Evolutionary conservation across 768 basidiomycete species (phyloP).

Genomic region (Lactarius quietus): DNA sequence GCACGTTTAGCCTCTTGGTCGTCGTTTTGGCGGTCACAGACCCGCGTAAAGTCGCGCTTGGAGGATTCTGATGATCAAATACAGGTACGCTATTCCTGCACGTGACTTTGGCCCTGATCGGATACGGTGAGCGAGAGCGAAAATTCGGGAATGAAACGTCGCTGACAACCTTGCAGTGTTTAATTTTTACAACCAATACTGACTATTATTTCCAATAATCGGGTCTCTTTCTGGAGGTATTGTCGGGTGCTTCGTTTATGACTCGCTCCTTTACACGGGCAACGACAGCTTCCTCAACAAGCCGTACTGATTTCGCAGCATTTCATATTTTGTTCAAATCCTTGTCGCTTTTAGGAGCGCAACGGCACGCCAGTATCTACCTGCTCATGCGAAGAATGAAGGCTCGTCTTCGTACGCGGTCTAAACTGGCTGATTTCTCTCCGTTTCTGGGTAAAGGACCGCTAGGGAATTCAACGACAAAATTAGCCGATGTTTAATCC

Average conservation of each 20-base stretch:
- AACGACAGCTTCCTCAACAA: conserved; percentile 50
- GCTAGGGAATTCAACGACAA: neutral
- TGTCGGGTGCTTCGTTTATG: conserved; percentile 52
- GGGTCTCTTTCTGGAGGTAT: conserved; percentile 57
- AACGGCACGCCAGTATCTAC: no score
- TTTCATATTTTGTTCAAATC: neutral
- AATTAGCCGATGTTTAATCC: neutral
- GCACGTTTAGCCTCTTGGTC: conserved; percentile 50
- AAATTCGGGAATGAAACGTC: neutral
- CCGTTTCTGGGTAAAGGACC: neutral
- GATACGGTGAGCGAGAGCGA: conserved; percentile 40
- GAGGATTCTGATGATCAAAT: neutral
- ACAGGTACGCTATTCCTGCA: conserved; percentile 60
- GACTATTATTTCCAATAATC: conserved; percentile 65
- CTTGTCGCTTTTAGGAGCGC: neutral
- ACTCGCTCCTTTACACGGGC: conserved; percentile 53
- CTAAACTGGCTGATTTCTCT: neutral
- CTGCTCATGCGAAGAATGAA: neutral
- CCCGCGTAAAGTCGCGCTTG: conserved; percentile 34
- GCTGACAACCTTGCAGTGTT: conserved; percentile 31
- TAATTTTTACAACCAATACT: conserved; percentile 54
- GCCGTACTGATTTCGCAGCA: conserved; percentile 37
- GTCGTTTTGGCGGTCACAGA: conserved; percentile 52
- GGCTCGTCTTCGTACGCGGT: neutral
- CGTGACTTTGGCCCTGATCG: conserved; percentile 73